Percentiles rank a stretch among this genome's conserved stretches.
Conservation (phyloP, 345 rosid genomes). For the Populus simonii region DNA sequence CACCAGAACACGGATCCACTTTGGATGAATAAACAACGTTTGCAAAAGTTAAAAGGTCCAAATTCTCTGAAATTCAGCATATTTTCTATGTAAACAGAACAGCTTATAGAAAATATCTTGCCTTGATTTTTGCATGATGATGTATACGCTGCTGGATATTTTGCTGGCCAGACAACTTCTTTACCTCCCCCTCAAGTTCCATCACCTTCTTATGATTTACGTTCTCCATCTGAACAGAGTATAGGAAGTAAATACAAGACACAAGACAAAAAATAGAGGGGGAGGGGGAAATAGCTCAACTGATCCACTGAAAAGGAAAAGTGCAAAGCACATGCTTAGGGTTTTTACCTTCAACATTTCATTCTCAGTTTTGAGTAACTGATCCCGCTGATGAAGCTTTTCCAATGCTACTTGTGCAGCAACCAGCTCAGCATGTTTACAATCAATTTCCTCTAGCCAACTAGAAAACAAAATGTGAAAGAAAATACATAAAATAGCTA, state of each 20-base stretch:
- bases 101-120: constrained; percentile 26
- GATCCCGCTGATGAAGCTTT: constrained; percentile 65
- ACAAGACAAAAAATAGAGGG: not conserved
- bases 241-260: not conserved
- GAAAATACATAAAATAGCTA: not conserved
- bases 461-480: constrained; percentile 33
- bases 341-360: constrained; percentile 69
- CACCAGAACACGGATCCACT: not conserved
- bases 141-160: constrained; percentile 86
- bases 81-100: not conserved
- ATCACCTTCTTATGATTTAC: constrained; percentile 49
- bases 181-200: constrained; percentile 80
- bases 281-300: not conserved
- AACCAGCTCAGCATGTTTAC: constrained; percentile 71
- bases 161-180: constrained; percentile 79
- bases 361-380: constrained; percentile 63
- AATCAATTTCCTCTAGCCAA: constrained; percentile 85
- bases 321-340: not conserved
- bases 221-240: constrained; percentile 55
- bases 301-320: not conserved
- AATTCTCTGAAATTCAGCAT: not conserved
- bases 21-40: not conserved
- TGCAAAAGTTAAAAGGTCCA: not conserved
- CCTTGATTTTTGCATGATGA: constrained; percentile 94
- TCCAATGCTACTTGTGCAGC: constrained; percentile 67